Evolutionary conservation across 2,329 filamentous ascomycete species (phyloP).

Genomic region (Fusarium vanettenii): DNA sequence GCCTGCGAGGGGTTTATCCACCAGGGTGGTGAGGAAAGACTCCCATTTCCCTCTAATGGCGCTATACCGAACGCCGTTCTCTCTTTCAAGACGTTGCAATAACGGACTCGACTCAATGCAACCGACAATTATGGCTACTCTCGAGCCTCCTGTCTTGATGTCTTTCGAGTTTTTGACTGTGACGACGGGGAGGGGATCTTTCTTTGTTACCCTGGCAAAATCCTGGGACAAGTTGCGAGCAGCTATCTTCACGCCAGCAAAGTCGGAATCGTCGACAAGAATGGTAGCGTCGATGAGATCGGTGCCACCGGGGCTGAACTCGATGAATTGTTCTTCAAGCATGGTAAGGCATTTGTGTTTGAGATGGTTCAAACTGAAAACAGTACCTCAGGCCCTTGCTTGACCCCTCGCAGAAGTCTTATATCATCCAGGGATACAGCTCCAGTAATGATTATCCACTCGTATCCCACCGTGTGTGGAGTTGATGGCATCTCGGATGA

Average conservation of each 20-base stretch:
- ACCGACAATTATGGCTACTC: slow-evolving; percentile 3
- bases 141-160: accelerated
- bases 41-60: slow-evolving; percentile 27
- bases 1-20: not conserved
- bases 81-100: not conserved
- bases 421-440: not conserved
- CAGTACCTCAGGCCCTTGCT: not conserved
- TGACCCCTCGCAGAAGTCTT: not conserved
- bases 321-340: slow-evolving; percentile 24
- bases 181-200: not conserved
- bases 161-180: not conserved
- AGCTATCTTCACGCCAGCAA: slow-evolving; percentile 20
- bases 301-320: slow-evolving; percentile 9
- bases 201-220: slow-evolving; percentile 19
- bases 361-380: not conserved
- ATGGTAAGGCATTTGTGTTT: not conserved
- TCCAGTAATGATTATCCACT: not conserved
- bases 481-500: not conserved
- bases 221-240: slow-evolving; percentile 21
- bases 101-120: slow-evolving; percentile 3
- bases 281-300: slow-evolving; percentile 16
- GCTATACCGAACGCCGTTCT: not conserved
- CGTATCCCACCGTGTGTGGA: not conserved
- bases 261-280: slow-evolving; percentile 22
- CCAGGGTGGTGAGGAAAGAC: not conserved